phyloP scores from a whole-genome alignment of 1,284 basidiomycete species.

The Malassezia obtusa region DNA sequence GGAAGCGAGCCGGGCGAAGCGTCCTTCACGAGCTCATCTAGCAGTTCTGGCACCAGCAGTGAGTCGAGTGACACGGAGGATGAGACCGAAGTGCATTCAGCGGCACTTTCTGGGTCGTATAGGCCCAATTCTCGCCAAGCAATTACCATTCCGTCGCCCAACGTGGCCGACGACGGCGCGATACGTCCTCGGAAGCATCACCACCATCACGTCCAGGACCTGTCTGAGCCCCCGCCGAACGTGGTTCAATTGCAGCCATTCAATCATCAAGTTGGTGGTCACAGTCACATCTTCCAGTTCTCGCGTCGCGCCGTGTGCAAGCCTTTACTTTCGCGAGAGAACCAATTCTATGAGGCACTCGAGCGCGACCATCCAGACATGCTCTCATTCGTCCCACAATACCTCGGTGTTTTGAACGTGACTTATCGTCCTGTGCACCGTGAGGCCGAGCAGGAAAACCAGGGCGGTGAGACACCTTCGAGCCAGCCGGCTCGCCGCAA shows the following conservation, averaged over 20 bases:
- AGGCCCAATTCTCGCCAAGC: background rate
- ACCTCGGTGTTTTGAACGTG: constrained; percentile 95
- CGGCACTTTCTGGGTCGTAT: background rate
- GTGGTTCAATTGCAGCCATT: constrained; percentile 84
- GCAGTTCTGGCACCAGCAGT: background rate
- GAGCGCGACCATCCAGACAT: constrained; percentile 83
- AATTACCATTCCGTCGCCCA: constrained; percentile 13
- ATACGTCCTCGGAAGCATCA: constrained; percentile 41
- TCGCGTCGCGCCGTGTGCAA: constrained; percentile 97
- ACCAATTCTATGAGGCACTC: constrained; percentile 93
- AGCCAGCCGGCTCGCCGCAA: constrained; percentile 20
- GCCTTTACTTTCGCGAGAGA: constrained; percentile 92
- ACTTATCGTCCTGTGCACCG: constrained; percentile 57
- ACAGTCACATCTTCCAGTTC: constrained; percentile 95
- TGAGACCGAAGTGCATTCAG: background rate
- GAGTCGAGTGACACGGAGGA: background rate
- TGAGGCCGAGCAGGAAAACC: background rate
- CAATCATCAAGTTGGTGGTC: constrained; percentile 93
- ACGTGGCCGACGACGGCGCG: constrained; percentile 5
- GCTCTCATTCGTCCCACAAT: constrained; percentile 85
- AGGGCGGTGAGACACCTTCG: background rate
- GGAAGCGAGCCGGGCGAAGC: background rate
- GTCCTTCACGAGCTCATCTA: background rate
- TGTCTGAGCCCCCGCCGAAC: constrained; percentile 22
- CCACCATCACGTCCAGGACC: constrained; percentile 15